A percentile compares a stretch with the other conserved stretches of the same genome.
Evolutionary conservation across 352 stramenopile species (phyloP).

Genomic region (Elongisporangium anandrum): DNA sequence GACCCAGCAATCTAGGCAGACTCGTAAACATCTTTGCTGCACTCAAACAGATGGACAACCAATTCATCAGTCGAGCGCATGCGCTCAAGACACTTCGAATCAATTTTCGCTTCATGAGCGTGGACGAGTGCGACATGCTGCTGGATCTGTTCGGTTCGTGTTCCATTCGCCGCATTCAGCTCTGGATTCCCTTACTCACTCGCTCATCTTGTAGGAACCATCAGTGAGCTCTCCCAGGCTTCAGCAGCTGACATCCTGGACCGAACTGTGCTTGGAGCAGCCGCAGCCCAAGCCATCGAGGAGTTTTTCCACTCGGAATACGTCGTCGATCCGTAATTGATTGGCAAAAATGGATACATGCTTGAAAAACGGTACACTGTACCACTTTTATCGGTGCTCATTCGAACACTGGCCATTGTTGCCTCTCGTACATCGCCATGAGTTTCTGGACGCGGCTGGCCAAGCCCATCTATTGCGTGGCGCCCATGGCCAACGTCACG

Average conservation of each 20-base stretch:
- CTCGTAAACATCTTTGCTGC: neutral
- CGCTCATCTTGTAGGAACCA: constrained; percentile 27
- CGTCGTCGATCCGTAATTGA: constrained; percentile 25
- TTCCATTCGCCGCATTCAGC: neutral
- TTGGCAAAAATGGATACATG: neutral
- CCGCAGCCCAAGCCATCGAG: constrained; percentile 52
- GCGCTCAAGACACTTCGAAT: constrained; percentile 31
- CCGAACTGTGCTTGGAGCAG: constrained; percentile 52
- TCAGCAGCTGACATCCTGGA: constrained; percentile 52
- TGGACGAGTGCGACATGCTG: constrained; percentile 73
- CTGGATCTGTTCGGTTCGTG: constrained; percentile 67
- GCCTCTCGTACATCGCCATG: constrained; percentile 2
- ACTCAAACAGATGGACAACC: constrained; percentile 28
- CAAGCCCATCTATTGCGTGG: constrained; percentile 76
- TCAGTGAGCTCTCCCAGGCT: constrained; percentile 40
- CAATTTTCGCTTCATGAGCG: constrained; percentile 58
- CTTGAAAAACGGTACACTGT: neutral
- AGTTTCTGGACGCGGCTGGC: constrained; percentile 65
- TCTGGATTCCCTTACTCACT: neutral
- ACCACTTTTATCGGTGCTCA: neutral
- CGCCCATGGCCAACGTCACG: constrained; percentile 84
- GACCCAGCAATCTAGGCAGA: neutral
- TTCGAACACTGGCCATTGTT: neutral
- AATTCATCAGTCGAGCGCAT: constrained; percentile 43
- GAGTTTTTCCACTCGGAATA: constrained; percentile 75